These are phyloP conservation scores for Xylariaceae sp. DNA, from an alignment of 2,329 filamentous ascomycete species.

Conservation along the genomic window DNA sequence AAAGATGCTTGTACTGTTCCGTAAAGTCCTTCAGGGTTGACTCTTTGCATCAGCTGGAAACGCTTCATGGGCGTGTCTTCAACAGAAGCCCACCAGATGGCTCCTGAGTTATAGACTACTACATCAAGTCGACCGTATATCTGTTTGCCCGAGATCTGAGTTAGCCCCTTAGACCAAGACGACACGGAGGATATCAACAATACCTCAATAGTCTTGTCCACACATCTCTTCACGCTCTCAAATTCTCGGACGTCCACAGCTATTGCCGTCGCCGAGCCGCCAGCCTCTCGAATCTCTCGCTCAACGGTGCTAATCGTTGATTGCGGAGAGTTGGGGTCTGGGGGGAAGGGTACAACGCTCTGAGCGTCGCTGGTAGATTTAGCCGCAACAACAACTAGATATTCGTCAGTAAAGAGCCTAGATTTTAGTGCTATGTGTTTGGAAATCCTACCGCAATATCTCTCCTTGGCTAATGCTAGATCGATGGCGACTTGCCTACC, in stretches of 20 bases:
- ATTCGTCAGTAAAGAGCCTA: not conserved
- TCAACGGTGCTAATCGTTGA: constrained; percentile 84
- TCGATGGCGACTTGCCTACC: constrained; percentile 82
- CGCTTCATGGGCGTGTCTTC: constrained; percentile 75
- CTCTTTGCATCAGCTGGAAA: constrained; percentile 79
- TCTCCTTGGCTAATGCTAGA: constrained; percentile 73
- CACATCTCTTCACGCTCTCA: constrained; percentile 65
- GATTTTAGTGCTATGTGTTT: not conserved
- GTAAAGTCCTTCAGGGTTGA: constrained; percentile 80
- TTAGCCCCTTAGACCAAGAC: constrained; percentile 2
- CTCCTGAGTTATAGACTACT: constrained; percentile 82
- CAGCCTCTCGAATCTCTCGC: constrained; percentile 72
- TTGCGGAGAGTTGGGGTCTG: constrained; percentile 74
- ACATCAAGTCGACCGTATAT: constrained; percentile 72
- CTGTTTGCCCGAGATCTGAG: constrained; percentile 36
- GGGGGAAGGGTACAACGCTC: constrained; percentile 67
- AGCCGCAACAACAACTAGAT: constrained; percentile 74
- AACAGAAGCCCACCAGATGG: constrained; percentile 84
- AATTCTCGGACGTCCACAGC: constrained; percentile 73
- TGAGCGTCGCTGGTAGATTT: constrained; percentile 74
- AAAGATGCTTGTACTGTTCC: constrained; percentile 71
- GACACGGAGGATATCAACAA: constrained; percentile 6
- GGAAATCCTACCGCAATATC: constrained; percentile 67
- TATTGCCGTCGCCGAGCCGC: constrained; percentile 70
- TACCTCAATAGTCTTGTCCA: constrained; percentile 62